Evolutionary conservation across 306 rosid genomes (phyloP).

Genomic region (Castanea mollissima): DNA sequence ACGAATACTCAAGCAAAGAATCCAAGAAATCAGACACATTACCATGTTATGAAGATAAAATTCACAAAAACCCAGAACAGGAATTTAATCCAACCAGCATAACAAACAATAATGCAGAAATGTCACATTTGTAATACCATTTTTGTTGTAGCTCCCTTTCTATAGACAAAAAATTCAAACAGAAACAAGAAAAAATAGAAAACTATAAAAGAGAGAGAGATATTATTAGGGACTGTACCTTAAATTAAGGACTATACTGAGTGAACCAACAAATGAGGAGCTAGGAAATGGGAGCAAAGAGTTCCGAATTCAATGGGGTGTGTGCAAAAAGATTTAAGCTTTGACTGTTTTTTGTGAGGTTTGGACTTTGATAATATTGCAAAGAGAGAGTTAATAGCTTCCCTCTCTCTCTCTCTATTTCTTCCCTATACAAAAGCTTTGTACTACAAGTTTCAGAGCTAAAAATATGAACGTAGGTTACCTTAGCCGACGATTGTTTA

Average conservation of each 20-base stretch:
- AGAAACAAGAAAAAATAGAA: background rate
- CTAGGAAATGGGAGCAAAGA: background rate
- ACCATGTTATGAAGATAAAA: background rate
- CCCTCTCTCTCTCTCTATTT: background rate
- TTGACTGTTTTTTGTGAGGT: background rate
- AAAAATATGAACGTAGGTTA: background rate
- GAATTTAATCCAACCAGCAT: background rate
- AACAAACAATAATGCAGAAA: background rate
- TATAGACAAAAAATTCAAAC: background rate
- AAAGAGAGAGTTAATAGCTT: background rate
- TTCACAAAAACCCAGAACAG: background rate
- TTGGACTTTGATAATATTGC: background rate
- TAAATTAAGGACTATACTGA: conserved; percentile 24
- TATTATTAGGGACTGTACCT: conserved; percentile 37
- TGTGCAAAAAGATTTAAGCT: background rate
- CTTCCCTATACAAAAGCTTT: background rate
- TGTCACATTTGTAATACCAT: background rate
- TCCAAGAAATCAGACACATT: background rate
- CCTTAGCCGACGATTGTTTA: background rate
- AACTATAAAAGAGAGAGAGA: background rate
- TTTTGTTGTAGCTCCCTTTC: conserved; percentile 7
- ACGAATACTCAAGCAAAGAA: background rate
- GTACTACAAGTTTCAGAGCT: background rate
- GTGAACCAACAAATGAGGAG: conserved; percentile 18
- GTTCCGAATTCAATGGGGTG: conserved; percentile 13